phyloP scores from a whole-genome alignment of 352 stramenopile species.

The Albugo laibachii region DNA sequence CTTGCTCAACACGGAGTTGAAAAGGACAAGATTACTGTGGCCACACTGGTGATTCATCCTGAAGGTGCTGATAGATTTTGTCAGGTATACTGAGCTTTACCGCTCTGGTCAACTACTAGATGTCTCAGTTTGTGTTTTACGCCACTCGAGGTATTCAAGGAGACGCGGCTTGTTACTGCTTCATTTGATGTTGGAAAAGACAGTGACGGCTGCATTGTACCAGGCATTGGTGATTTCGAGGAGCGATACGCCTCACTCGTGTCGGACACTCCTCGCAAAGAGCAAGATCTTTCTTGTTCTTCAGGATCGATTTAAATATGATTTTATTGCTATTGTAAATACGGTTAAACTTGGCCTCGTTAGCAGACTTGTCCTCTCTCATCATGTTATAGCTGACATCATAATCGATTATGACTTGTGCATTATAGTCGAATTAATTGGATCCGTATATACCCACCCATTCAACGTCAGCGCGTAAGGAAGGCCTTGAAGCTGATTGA shows the following conservation, averaged over 20 bases:
- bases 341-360: too few relatives aligned
- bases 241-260: slow-evolving; percentile 17
- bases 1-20: slow-evolving; percentile 48
- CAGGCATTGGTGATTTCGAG: slow-evolving; percentile 63
- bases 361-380: too few relatives aligned
- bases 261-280: too few relatives aligned
- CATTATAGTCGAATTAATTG: too few relatives aligned
- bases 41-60: slow-evolving; percentile 59
- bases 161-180: slow-evolving; percentile 55
- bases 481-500: too few relatives aligned
- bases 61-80: slow-evolving; percentile 65
- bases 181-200: slow-evolving; percentile 47
- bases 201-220: slow-evolving; percentile 36
- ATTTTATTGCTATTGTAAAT: too few relatives aligned
- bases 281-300: too few relatives aligned
- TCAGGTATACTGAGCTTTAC: slow-evolving; percentile 16
- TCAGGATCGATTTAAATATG: too few relatives aligned
- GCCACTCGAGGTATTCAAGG: slow-evolving; percentile 22
- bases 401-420: too few relatives aligned
- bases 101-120: neutral
- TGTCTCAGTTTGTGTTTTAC: neutral
- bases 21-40: slow-evolving; percentile 58
- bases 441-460: too few relatives aligned
- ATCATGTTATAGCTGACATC: too few relatives aligned
- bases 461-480: too few relatives aligned